Base-by-base conservation (phyloP, 2,329 filamentous ascomycete genomes). In the Fusarium pininemorale region DNA sequence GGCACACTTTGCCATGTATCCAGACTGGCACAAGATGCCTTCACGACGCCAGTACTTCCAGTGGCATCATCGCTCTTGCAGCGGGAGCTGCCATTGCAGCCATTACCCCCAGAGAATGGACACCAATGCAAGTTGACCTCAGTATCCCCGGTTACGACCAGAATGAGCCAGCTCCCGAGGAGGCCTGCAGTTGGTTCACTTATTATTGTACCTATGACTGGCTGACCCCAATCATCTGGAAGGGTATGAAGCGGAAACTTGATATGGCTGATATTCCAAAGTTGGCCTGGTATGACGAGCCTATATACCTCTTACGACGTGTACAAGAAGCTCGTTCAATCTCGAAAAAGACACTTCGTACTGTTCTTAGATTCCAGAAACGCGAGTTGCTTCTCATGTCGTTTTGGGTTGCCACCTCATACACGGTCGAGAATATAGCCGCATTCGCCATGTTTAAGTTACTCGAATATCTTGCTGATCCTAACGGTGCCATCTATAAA, bases 281-380 rank as follows among this genome's bases (percentile, higher is more conserved):
- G 35, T 79, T 89, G 37, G 86, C 87, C 5, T 89, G 87, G 86
- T 89, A 89, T 70, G 87, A 89, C 58, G 87, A 89, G 69, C 87
- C 87, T 14, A 77, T 85, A 28, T 79, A 87, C 57, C 83, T 89
- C 22, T 80, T 88, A 5, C 79, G 80, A 28, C 83, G 81, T 64
- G 80, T 88, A 16, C 82, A 84, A 32, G 75, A 81, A 24, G 86
- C 87, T 18, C 83, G 87, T 6, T 75, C 77, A 35, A 83, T 83
- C 63, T 83, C 82, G 35, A 82, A 81, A 67, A 83, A 80, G 22
- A 89, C 87, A 7, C 63, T 86, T 20, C 82, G 82, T 80, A 88
- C 87, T 0, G 76, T 85, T 6, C 38, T 87, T 37, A 81, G 82
- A 42, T 87, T 85, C 57, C 79, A 87, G 66, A 80, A 80, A 26